phyloP scores from a whole-genome alignment of 306 rosid genomes.

The Dalbergia cultrata region DNA sequence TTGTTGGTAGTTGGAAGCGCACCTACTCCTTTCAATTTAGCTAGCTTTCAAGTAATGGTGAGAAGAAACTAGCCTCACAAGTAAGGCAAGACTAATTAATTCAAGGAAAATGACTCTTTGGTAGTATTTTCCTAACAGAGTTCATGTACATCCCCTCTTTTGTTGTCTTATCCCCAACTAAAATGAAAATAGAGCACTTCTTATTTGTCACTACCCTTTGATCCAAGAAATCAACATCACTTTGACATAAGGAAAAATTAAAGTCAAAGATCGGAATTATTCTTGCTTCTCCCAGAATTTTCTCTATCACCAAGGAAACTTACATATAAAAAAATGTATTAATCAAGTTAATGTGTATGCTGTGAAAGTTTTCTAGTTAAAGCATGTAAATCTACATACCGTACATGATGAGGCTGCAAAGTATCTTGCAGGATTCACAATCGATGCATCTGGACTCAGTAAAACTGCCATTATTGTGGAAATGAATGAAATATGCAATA shows the following conservation, averaged over 20 bases:
- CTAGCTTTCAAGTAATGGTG: slow-evolving; percentile 30
- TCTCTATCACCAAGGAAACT: background rate
- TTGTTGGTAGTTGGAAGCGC: slow-evolving; percentile 45
- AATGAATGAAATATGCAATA: background rate
- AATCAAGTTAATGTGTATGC: background rate
- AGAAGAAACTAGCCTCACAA: slow-evolving; percentile 20
- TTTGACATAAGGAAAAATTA: slow-evolving; percentile 16
- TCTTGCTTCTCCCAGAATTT: slow-evolving; percentile 7
- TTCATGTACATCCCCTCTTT: background rate
- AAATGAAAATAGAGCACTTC: background rate
- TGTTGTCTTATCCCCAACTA: background rate
- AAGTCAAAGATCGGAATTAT: background rate
- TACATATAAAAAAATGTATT: background rate
- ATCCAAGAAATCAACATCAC: slow-evolving; percentile 6
- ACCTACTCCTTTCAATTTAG: slow-evolving; percentile 45
- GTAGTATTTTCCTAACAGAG: slow-evolving; percentile 6
- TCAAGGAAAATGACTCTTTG: slow-evolving; percentile 46
- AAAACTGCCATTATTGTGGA: background rate
- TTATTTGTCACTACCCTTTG: slow-evolving; percentile 2
- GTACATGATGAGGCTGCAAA: background rate
- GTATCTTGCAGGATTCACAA: background rate
- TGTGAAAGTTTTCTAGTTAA: background rate
- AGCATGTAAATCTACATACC: background rate
- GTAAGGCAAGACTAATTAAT: slow-evolving; percentile 36
- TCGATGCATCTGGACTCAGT: background rate